Evolutionary conservation across 164 flowering plant species (phyloP).

Genomic region (Vitis rotundifolia): DNA sequence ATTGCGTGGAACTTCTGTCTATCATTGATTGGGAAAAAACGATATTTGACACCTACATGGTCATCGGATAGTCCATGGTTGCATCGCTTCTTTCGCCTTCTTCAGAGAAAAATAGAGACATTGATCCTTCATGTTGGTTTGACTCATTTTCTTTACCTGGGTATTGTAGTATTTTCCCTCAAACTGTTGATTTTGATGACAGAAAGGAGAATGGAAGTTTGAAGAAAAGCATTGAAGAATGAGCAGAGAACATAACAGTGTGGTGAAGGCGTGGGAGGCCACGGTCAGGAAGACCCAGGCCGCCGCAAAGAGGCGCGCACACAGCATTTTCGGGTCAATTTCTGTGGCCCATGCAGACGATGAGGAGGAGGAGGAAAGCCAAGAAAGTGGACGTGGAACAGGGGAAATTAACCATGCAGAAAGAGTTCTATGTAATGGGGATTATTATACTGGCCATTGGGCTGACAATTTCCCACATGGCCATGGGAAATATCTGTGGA

Average conservation of each 20-base stretch:
- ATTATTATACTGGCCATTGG: conserved; percentile 82
- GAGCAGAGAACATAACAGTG: conserved; percentile 44
- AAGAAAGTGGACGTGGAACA: background rate
- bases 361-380: conserved; percentile 23
- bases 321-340: conserved; percentile 54
- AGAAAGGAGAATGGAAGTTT: background rate
- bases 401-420: conserved; percentile 55
- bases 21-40: no score
- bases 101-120: conserved; percentile 3
- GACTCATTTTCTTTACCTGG: conserved; percentile 4
- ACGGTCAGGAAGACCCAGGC: conserved; percentile 71
- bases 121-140: background rate
- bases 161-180: conserved; percentile 4
- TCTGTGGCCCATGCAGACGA: conserved; percentile 49
- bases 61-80: conserved; percentile 5
- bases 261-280: conserved; percentile 76
- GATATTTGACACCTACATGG: no score
- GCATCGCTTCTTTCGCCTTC: conserved; percentile 15
- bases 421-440: conserved; percentile 72
- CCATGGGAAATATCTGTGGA: conserved; percentile 82
- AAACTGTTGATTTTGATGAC: background rate
- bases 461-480: conserved; percentile 77
- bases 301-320: conserved; percentile 64
- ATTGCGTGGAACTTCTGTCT: background rate
- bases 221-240: conserved; percentile 17